Evolutionary conservation across 2,329 filamentous ascomycete species (phyloP).

Genomic region (Elsinoe fawcettii): DNA sequence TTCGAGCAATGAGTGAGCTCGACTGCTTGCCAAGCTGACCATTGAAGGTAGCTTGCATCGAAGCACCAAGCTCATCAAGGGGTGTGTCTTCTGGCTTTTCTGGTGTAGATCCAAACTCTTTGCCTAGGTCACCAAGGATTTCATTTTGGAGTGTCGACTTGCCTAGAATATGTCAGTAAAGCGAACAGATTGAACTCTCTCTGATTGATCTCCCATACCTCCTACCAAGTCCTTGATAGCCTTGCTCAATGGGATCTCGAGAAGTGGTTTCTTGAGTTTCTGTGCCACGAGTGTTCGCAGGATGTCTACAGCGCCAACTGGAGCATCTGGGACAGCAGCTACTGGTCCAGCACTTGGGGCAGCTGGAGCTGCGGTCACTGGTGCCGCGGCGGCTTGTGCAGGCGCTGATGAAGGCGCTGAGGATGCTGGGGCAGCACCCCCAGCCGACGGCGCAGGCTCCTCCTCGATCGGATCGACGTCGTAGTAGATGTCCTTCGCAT

Average conservation of each 20-base stretch:
- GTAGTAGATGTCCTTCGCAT: conserved; percentile 99
- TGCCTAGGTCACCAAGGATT: conserved; percentile 93
- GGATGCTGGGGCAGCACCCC: conserved; percentile 39
- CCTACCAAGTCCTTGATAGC: conserved; percentile 98
- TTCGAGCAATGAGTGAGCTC: conserved; percentile 79
- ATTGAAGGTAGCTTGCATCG: conserved; percentile 98
- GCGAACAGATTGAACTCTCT: background rate
- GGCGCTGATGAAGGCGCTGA: conserved; percentile 40
- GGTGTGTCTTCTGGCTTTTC: conserved; percentile 98
- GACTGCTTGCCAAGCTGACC: conserved; percentile 97
- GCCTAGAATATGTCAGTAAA: conserved; percentile 44
- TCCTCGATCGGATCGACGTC: conserved; percentile 93
- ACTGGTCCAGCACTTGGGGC: conserved; percentile 73
- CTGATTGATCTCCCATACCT: conserved; percentile 50
- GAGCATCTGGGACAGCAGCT: conserved; percentile 75
- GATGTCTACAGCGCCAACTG: conserved; percentile 82
- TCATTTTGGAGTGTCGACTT: conserved; percentile 99
- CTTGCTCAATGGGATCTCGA: conserved; percentile 86
- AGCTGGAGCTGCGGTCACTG: conserved; percentile 49
- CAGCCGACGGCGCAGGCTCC: conserved; percentile 54
- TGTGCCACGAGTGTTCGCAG: conserved; percentile 85
- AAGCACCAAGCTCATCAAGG: conserved; percentile 84
- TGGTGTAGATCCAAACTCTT: conserved; percentile 95
- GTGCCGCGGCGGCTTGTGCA: conserved; percentile 47
- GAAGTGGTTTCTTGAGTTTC: conserved; percentile 89